Conservation (phyloP, 208 protist genomes). For the Wallacemonas rigidus region DNA sequence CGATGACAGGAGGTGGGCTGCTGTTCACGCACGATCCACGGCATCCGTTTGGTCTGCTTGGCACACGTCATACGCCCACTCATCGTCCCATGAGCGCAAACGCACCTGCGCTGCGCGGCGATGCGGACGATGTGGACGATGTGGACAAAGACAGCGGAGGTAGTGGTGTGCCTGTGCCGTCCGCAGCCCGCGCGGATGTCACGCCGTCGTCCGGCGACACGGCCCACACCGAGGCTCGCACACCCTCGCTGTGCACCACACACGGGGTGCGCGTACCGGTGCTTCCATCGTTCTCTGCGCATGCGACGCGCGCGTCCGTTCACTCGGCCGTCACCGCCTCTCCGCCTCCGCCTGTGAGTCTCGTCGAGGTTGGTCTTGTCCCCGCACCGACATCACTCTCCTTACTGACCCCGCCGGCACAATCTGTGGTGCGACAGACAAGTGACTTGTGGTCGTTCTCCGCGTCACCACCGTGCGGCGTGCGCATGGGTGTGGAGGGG, state of each 20-base stretch:
- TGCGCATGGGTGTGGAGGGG: background rate
- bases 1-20: background rate
- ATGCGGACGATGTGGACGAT: too few species aligned
- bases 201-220: too few species aligned
- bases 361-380: background rate
- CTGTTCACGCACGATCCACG: constrained; percentile 5
- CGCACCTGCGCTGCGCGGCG: background rate
- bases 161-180: too few species aligned
- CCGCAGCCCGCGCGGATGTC: too few species aligned
- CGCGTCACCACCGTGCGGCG: background rate
- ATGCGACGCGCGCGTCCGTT: background rate
- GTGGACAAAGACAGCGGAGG: too few species aligned
- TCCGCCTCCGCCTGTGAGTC: background rate
- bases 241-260: too few species aligned
- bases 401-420: background rate
- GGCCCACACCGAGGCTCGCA: too few species aligned
- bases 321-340: background rate
- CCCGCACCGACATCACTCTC: background rate
- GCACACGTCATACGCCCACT: background rate
- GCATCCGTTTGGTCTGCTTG: constrained; percentile 10
- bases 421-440: background rate
- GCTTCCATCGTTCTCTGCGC: too few species aligned
- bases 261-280: too few species aligned
- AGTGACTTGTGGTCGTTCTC: background rate
- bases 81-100: background rate